phyloP scores from a whole-genome alignment of 1,139 yeast species.

The Candida smagusa region DNA sequence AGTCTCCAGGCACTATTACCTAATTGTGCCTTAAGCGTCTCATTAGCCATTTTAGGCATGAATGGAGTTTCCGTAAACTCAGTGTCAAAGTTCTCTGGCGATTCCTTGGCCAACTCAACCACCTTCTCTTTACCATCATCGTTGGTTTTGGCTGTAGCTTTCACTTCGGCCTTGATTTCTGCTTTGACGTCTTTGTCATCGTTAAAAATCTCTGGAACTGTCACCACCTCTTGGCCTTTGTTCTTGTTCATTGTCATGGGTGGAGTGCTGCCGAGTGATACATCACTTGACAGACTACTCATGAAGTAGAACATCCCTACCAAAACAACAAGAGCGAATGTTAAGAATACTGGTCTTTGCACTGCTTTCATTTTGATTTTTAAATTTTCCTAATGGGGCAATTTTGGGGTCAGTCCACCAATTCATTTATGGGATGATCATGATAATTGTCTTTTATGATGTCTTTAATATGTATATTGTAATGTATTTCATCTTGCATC shows the following conservation, averaged over 20 bases:
- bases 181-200: not conserved
- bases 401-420: too few relatives aligned
- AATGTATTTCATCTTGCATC: too few relatives aligned
- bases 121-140: not conserved
- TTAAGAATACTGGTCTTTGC: conserved; percentile 25
- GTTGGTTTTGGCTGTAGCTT: not conserved
- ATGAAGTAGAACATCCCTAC: conserved; percentile 26
- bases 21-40: conserved; percentile 60
- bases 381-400: conserved; percentile 1
- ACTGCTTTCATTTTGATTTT: conserved; percentile 15
- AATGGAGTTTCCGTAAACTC: conserved; percentile 51
- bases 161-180: not conserved
- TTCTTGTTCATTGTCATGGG: conserved; percentile 16
- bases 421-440: not conserved
- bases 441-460: too few relatives aligned
- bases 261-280: conserved; percentile 21
- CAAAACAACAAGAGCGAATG: conserved; percentile 22
- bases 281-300: conserved; percentile 18
- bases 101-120: too few relatives aligned
- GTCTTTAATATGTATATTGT: too few relatives aligned
- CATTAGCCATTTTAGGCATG: conserved; percentile 82
- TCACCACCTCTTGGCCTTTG: conserved; percentile 5
- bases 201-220: not conserved
- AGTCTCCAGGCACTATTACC: conserved; percentile 89
- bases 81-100: not conserved